Evolutionary conservation across 441 rosid genomes (phyloP), one percentile per base, ranked within the genome.

Genomic region (Syzygium malaccense): DNA sequence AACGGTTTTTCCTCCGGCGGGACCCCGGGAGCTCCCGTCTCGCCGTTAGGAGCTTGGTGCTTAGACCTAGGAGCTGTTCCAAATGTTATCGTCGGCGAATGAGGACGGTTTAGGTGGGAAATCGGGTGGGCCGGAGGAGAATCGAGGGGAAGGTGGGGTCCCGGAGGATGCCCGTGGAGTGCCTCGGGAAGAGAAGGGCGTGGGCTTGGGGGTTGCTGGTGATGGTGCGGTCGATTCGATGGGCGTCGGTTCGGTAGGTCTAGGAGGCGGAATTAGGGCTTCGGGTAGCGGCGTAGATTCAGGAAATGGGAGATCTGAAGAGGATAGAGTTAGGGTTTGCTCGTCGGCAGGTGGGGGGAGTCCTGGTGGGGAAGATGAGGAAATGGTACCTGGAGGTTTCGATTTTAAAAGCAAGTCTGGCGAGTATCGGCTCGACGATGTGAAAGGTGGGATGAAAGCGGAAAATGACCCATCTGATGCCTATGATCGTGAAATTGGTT

Each of bases 241-340:
- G 87, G 93, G 91, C 64, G 84, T 64, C 45, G 92, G 86, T 92
- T 91, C 84, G 84, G 85, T 57, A 89, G 89, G 71, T 86, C 53
- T 68, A 14, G 88, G 57, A 79, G 89, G 88, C 85, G 92, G 85
- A 19, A 88, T 80, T 60, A 78, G 89, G 53, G 86, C 57, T 89
- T 37, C 55, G n/a, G 83, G 53, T 49, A 86, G 79, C 26, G 86
- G 58, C 26, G 89, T 83, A 88, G 90, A 78, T 90, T 86, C 89
- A 26, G 92, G 66, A 14, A 60, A 83, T 79, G 90, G 87, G 75
- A 89, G 91, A 92, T 93, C 94, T 79, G 92, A 87, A 41, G 90
- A 90, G 87, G 89, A n/a, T 89, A 57, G 89, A 87, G 88, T 19
- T 85, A 83, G 86, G 88, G 89, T 55, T 87, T 86, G 83, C 83